Evolutionary conservation across 1,139 yeast genomes (phyloP), one percentile per base, ranked within the genome.

Genomic region (Hansenula lynferdii): DNA sequence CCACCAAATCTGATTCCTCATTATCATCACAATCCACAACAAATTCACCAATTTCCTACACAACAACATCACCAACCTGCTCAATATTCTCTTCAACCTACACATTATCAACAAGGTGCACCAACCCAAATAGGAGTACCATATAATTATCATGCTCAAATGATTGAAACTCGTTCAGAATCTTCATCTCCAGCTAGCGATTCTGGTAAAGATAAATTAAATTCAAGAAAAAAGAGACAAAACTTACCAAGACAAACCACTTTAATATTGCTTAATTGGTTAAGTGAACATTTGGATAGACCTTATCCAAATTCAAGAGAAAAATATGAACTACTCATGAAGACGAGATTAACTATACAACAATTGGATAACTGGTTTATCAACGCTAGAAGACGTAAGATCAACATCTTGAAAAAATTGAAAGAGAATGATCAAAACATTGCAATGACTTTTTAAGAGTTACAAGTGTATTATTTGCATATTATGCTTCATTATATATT

Each of bases 321-420:
- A 54, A 86, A 86, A 63, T 71, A 74, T 45, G 84, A 80, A 51
- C 66, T 86, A 51, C 79, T 85, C 72, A 62, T 71, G 54, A 72
- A 75, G 51, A 86, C 96, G 1, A 92, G 95, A 3, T 72, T 86
- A 56, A 81, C 85, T 40, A 76, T 82, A 54, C 94, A 85, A 55
- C 96, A 86, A 59, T 69, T 86, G 44, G 80, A 86, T 48, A 86
- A 86, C 59, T 86, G 96, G 96, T 86, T 86, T 56, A 86, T 86
- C 56, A 86, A 86, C 59, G 95, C 95, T 7, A 72, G 96, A 54
- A 69, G 95, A 52, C 65, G 96, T 49, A 80, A 82, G 56, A 75
- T 83, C 37, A 77, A 67, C 52, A 57, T 61, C 37, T 65, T 58
- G 62, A 73, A 57, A 69, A 71, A 56, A 16, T 24, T 52, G 8